Base-by-base conservation (phyloP, 306 rosid genomes). In the Canavalia ensiformis region DNA sequence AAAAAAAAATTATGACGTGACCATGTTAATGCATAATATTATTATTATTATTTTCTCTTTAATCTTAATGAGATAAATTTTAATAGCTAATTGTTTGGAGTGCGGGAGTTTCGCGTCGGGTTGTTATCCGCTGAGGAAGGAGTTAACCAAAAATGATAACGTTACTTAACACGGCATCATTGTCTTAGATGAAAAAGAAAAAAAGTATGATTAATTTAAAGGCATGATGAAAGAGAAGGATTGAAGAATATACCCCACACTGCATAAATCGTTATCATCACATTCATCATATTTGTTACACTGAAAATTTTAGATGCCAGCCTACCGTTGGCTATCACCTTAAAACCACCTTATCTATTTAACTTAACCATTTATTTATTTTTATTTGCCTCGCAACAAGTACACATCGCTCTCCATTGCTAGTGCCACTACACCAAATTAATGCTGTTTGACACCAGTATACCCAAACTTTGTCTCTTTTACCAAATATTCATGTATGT, bases 91-190 rank as follows among this genome's bases (percentile, higher is more conserved):
- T 46, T 45, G 71, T 59, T 51, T 13, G 55, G 25, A 39, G 13
- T 49, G 63, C 13, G 52, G n/a, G 30, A 77, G 47, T 59, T 45
- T 75, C 70, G 80, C 45, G 59, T 75, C 47, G 11, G 39, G 47
- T 45, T 59, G 44, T 58, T n/a, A 63, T 76, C 25, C 60, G 37
- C 39, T 18, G 33, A 0, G 25, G 8, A 8, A 31, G 25, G 68
- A 78, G 57, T 34, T 57, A 35, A 45, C 13, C 59, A 59, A 12
- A 69, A 52, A 35, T 10, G 2, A 25, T 28, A 47, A 34, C 25
- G 31, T 35, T 70, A 25, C 12, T 69, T 28, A 71, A 70, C 78
- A 69, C 45, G 4, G 58, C 78, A 60, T 80, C 44, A 13, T 62
- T 49, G 72, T 71, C 72, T 11, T 3, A 0, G 55, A 37, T 31